Base-by-base conservation (phyloP, 306 rosid species). In the Cucumis hystrix region DNA sequence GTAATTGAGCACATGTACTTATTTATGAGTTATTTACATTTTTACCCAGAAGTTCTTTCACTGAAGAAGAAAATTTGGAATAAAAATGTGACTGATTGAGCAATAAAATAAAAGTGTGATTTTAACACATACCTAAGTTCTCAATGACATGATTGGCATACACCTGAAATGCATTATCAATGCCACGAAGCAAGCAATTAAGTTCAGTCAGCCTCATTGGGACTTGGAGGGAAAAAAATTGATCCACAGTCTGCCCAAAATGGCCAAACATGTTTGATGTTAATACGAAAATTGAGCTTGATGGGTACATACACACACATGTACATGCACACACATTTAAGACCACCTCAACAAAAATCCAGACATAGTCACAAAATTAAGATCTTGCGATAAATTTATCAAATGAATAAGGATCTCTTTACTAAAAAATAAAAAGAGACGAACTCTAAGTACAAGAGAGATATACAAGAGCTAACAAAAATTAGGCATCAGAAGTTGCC, bases 131-230 rank as follows among this genome's bases (percentile, higher is more conserved):
- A 95, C 99, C 93, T 83, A 92, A 82, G 80, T 88, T 87, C 75
- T 86, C 88, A 83, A 87, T 89, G 79, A 87, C 92, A 61, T 69
- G 85, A 77, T 88, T 92, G 37, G 91, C 90, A 85, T 89, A 95
- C 47, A 85, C 91, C 82, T 95, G 99, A 87, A 92, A 93, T 47
- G 93, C 97, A 87, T 95, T 95, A 87, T 95, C 99, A 5, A 95
- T 87, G 73, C 99, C 99, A 37, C 99, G 97, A 81, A 90, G 89
- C 88, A 95, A 81, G 84, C 96, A 78, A 84, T 79, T 92, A 85
- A 95, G 78, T 81, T 95, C 99, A 75, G 97, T 79, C 83, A 90
- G 77, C 84, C 99, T 85, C 99, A 95, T 95, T 59, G 99, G 99
- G 82, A 95, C 99, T 85, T 95, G 93, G 58, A 90, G 92, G 77